Evolutionary conservation across 2,329 filamentous ascomycete species (phyloP), one percentile per base, ranked within the genome.

Genomic region (Metarhizium rileyi): DNA sequence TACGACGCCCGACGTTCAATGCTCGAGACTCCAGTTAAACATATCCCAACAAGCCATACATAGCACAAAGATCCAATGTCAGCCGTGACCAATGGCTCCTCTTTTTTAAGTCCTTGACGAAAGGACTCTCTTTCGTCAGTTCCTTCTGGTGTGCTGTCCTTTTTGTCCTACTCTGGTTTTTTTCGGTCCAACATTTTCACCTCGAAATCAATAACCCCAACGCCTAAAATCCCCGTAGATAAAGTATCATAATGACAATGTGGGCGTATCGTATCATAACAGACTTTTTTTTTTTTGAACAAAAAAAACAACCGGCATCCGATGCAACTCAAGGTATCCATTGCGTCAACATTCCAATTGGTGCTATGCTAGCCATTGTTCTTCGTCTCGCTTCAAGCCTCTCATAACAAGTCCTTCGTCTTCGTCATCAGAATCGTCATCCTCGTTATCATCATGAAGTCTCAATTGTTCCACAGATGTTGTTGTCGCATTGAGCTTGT

Each of bases 391-490:
- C 61, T 78, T 78, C 38, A 73, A 66, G 3, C 73, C 75, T 50
- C 73, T 71, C 77, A 81, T 81, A 26, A 78, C 68, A 8, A 81
- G 66, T 0, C 76, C 78, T 2, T 81, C 78, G 48, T 81, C 77
- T 12, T 80, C 76, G 6, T 78, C 75, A 12, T 77, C 74, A 7
- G 54, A 52, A 14, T 74, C 74, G 30, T 70, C 71, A 14, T 69
- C 68, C 3, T 67, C 68, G 2, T 70, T 68, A 33, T 61, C 63
- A 18, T 71, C 70, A 18, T 71, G 64, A 42, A 75, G 71, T 36
- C 56, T 63, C 40, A 70, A 53, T 49, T 69, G 66, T 48, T 69
- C 66, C 22, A 70, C 66, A 22, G 61, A 64, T 64, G 56, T 64
- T 35, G 63, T 59, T 25, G 66, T 60, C 53, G 55, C 59, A 54